These are phyloP conservation scores for Rosa multiflora DNA, from an alignment of 306 rosid species.

Conservation along the genomic window DNA sequence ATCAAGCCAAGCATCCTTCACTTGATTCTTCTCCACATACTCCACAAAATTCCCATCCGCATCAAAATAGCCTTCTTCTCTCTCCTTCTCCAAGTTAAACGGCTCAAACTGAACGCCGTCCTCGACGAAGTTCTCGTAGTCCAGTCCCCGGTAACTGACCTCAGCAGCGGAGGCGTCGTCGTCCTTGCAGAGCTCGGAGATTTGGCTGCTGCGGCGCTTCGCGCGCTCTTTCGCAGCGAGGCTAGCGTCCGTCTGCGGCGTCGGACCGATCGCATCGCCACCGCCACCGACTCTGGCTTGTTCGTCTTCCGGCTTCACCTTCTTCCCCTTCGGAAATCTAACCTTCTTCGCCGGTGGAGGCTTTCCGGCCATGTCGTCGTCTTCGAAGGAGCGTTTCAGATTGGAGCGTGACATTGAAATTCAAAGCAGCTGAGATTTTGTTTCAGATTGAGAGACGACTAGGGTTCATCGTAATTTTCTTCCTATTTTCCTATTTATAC, in stretches of 20 bases:
- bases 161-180: slow-evolving; percentile 57
- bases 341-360: slow-evolving; percentile 46
- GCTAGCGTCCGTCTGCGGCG: background rate
- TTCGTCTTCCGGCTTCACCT: slow-evolving; percentile 58
- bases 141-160: slow-evolving; percentile 53
- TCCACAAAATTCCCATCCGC: slow-evolving; percentile 80
- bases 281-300: slow-evolving; percentile 14
- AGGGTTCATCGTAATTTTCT: background rate
- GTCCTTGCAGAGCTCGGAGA: background rate
- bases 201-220: background rate
- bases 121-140: slow-evolving; percentile 46
- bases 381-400: slow-evolving; percentile 4
- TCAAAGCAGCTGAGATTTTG: background rate
- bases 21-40: slow-evolving; percentile 59
- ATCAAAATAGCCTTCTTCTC: slow-evolving; percentile 94
- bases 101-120: slow-evolving; percentile 92
- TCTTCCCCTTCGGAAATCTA: slow-evolving; percentile 90
- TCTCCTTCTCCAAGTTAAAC: slow-evolving; percentile 81
- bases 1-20: slow-evolving; percentile 38
- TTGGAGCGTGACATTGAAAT: background rate
- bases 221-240: background rate
- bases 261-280: slow-evolving; percentile 31
- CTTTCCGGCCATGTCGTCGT: background rate
- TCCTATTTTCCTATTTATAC: background rate
- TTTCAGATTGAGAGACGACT: background rate